A percentile compares a stretch with the other conserved stretches of the same genome.
Evolutionary conservation across 2,329 filamentous ascomycete genomes (phyloP).

Genomic region (Blumeriella jaapii): DNA sequence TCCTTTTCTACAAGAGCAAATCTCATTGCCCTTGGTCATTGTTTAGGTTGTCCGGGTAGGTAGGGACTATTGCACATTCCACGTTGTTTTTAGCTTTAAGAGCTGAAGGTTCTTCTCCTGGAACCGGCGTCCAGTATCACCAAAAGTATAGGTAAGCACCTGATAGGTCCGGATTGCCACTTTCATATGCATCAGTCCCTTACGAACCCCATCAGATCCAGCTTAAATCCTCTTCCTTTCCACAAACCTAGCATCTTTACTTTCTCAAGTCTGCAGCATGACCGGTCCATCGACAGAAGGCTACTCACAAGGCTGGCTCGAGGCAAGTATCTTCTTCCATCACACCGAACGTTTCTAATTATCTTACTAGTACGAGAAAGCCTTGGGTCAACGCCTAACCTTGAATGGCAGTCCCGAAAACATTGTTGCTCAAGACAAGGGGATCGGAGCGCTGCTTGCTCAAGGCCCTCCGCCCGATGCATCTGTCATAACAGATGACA

Average conservation of each 20-base stretch:
- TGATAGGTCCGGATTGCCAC: too few species aligned
- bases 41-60: too few species aligned
- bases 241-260: neutral
- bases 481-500: conserved; percentile 10
- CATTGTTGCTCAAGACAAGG: conserved; percentile 14
- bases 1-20: too few species aligned
- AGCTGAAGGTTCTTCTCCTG: too few species aligned
- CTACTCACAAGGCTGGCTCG: conserved; percentile 18
- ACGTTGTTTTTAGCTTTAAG: too few species aligned
- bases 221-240: neutral
- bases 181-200: too few species aligned
- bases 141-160: too few species aligned
- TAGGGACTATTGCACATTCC: too few species aligned
- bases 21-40: too few species aligned
- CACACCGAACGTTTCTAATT: neutral
- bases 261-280: conserved; percentile 2
- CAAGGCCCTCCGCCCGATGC: conserved; percentile 14
- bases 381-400: conserved; percentile 12
- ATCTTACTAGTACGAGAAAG: conserved; percentile 14
- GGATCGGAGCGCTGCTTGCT: conserved; percentile 5
- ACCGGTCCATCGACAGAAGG: conserved; percentile 9
- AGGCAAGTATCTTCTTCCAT: conserved; percentile 8
- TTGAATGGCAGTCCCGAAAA: conserved; percentile 10
- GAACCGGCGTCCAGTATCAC: too few species aligned
- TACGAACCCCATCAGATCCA: too few species aligned